phyloP scores from a whole-genome alignment of 139 green algal species.

The Tetraselmis striata region DNA sequence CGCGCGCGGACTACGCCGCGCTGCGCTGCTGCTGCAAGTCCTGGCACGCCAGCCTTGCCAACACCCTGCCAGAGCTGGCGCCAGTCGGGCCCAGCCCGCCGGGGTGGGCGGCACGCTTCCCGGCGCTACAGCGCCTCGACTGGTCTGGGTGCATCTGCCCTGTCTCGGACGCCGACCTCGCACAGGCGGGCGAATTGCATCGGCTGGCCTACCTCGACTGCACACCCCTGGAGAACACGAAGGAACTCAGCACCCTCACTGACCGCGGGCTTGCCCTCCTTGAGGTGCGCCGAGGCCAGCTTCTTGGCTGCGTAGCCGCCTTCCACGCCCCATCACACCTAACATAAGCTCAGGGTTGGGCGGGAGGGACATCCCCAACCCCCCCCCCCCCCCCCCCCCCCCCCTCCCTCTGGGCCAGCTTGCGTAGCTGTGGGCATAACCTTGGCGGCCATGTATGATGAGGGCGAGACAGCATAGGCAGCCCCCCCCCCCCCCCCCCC shows the following conservation, averaged over 20 bases:
- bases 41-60: not conserved
- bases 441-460: too few relatives aligned
- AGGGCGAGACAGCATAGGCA: too few relatives aligned
- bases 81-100: not conserved
- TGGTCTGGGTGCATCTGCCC: not conserved
- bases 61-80: not conserved
- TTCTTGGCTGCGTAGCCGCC: too few relatives aligned
- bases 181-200: not conserved
- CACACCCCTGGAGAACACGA: not conserved
- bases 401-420: too few relatives aligned
- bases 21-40: not conserved
- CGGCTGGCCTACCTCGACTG: not conserved
- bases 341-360: too few relatives aligned
- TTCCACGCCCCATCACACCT: too few relatives aligned
- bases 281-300: not conserved
- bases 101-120: not conserved
- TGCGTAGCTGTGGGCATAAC: too few relatives aligned
- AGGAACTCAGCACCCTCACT: not conserved
- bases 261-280: not conserved
- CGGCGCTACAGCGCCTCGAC: not conserved
- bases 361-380: too few relatives aligned
- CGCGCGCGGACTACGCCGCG: not conserved
- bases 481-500: too few relatives aligned
- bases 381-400: too few relatives aligned
- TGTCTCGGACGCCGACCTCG: not conserved